Percentiles rank a stretch among this genome's conserved stretches.
Conservation (phyloP, 768 basidiomycete species). For the Tremella mesenterica region DNA sequence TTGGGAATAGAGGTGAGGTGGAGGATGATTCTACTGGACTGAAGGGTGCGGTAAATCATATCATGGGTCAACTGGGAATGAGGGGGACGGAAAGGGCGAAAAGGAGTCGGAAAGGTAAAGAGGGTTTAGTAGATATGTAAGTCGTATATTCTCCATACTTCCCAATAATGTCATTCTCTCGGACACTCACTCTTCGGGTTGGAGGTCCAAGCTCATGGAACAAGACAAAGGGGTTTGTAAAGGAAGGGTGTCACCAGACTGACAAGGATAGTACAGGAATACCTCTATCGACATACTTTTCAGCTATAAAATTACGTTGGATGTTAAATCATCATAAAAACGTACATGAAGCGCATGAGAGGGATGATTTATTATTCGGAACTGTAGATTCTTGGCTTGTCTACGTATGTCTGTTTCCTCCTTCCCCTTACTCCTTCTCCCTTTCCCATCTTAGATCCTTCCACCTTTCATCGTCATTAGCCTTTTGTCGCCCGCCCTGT, state of each 20-base stretch:
- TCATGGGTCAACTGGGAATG: constrained; percentile 26
- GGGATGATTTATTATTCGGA: constrained; percentile 77
- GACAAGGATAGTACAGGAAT: constrained; percentile 63
- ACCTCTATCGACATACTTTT: constrained; percentile 96
- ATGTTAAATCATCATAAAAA: constrained; percentile 79
- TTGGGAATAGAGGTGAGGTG: constrained; percentile 30
- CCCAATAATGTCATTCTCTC: background rate
- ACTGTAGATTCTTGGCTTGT: constrained; percentile 96
- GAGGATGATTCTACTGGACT: constrained; percentile 10
- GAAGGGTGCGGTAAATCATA: constrained; percentile 13
- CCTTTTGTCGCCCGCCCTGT: too few species aligned
- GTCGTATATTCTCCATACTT: constrained; percentile 4
- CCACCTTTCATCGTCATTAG: too few species aligned
- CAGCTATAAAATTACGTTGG: constrained; percentile 91
- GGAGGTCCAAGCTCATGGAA: too few species aligned
- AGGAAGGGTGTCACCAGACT: background rate
- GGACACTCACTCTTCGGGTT: too few species aligned
- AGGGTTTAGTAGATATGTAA: constrained; percentile 38
- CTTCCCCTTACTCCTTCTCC: too few species aligned
- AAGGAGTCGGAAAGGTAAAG: constrained; percentile 33
- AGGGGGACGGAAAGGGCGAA: constrained; percentile 21
- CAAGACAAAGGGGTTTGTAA: too few species aligned
- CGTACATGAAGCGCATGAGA: constrained; percentile 67
- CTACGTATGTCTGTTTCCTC: constrained; percentile 53
- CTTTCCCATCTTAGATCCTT: too few species aligned